A percentile compares a stretch with the other conserved stretches of the same genome.
Conservation (phyloP, 2,329 filamentous ascomycete genomes). For the Calycina herbarum region DNA sequence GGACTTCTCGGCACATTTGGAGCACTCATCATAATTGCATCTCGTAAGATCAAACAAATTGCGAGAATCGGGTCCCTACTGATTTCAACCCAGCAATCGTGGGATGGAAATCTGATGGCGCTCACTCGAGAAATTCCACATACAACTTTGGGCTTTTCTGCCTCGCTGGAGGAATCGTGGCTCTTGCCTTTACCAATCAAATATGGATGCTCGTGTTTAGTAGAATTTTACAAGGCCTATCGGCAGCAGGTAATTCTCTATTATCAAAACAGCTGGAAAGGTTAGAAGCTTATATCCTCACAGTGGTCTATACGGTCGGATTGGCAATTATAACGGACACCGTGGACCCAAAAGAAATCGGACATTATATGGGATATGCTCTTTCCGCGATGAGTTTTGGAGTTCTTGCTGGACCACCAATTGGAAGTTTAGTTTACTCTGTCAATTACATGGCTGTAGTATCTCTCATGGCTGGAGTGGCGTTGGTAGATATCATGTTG, state of each 20-base stretch:
- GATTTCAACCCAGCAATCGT: conserved; percentile 10
- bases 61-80: background rate
- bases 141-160: conserved; percentile 14
- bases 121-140: conserved; percentile 5
- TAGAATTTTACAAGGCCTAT: conserved; percentile 64
- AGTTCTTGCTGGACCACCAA: conserved; percentile 59
- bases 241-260: conserved; percentile 48
- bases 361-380: conserved; percentile 61
- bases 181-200: conserved; percentile 7
- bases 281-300: background rate
- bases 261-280: background rate
- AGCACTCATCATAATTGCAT: conserved; percentile 11
- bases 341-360: conserved; percentile 59
- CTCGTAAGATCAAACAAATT: conserved; percentile 4
- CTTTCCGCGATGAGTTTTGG: conserved; percentile 54
- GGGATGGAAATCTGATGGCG: conserved; percentile 11
- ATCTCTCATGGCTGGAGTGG: conserved; percentile 50
- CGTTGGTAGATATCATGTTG: conserved; percentile 58
- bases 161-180: background rate
- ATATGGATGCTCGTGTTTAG: conserved; percentile 52
- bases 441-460: conserved; percentile 61
- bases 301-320: conserved; percentile 70
- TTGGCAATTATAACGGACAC: conserved; percentile 70
- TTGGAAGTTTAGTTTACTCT: conserved; percentile 59
- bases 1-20: conserved; percentile 16